phyloP scores from a whole-genome alignment of 805 yeast genomes.

The Saccharomycopsis sp. region DNA sequence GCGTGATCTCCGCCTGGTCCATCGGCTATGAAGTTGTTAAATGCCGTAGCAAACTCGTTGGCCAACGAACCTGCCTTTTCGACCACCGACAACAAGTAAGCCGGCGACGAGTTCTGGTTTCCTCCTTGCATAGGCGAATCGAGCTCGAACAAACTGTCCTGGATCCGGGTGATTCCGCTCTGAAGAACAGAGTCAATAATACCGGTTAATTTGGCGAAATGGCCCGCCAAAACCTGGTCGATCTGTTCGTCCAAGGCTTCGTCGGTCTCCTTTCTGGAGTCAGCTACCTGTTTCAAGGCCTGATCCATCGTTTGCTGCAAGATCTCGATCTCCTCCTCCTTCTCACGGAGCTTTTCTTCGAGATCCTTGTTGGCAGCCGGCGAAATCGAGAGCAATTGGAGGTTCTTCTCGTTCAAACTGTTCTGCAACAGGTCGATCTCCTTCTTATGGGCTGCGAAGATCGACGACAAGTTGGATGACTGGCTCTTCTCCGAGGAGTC shows the following conservation, averaged over 20 bases:
- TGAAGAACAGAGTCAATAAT: slow-evolving; percentile 65
- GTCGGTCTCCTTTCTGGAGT: slow-evolving; percentile 27
- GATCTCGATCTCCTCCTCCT: slow-evolving; percentile 73
- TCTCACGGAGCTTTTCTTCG: slow-evolving; percentile 47
- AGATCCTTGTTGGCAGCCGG: slow-evolving; percentile 27
- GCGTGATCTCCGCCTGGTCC: slow-evolving; percentile 64
- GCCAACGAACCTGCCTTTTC: slow-evolving; percentile 67
- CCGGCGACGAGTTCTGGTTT: slow-evolving; percentile 68
- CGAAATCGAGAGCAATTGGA: slow-evolving; percentile 22
- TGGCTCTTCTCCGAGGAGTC: slow-evolving; percentile 56
- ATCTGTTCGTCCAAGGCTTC: slow-evolving; percentile 52
- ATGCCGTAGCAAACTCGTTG: slow-evolving; percentile 73
- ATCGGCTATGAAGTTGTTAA: slow-evolving; percentile 70
- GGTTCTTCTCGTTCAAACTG: slow-evolving; percentile 27
- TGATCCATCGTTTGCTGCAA: slow-evolving; percentile 74
- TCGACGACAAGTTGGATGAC: slow-evolving; percentile 53
- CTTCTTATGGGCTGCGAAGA: slow-evolving; percentile 54
- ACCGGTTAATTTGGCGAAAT: slow-evolving; percentile 43
- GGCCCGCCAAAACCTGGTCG: slow-evolving; percentile 43
- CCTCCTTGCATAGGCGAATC: slow-evolving; percentile 81
- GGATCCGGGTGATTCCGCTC: slow-evolving; percentile 65
- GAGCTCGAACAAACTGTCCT: slow-evolving; percentile 62
- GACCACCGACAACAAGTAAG: slow-evolving; percentile 55
- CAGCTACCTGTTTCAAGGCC: slow-evolving; percentile 55
- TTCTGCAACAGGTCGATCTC: slow-evolving; percentile 50